These are phyloP conservation scores for Monascus ruber DNA, from an alignment of 2,329 filamentous ascomycete genomes.

Conservation along the genomic window DNA sequence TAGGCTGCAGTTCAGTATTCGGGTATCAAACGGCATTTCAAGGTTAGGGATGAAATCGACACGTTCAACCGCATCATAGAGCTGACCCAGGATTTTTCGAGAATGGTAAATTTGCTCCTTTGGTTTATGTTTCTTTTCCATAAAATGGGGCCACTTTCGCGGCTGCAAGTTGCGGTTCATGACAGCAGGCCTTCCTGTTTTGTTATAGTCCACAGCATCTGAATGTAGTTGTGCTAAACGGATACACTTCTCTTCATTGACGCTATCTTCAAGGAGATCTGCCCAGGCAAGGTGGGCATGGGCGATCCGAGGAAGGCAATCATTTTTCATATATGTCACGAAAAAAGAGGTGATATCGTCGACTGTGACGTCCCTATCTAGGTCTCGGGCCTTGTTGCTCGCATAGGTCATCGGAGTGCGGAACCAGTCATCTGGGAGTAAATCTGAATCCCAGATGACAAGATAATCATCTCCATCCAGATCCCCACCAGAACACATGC, in stretches of 20 bases:
- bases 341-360: constrained; percentile 75
- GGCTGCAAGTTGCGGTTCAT: constrained; percentile 54
- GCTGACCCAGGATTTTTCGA: constrained; percentile 58
- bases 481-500: constrained; percentile 94
- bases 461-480: constrained; percentile 94
- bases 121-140: constrained; percentile 53
- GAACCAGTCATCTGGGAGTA: constrained; percentile 63
- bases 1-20: constrained; percentile 55
- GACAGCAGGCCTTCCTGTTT: constrained; percentile 67
- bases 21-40: constrained; percentile 59
- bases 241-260: constrained; percentile 59
- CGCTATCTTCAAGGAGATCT: constrained; percentile 51
- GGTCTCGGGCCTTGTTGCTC: constrained; percentile 43
- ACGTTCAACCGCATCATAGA: constrained; percentile 66
- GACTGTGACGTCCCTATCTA: constrained; percentile 54
- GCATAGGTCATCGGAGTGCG: constrained; percentile 66
- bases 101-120: constrained; percentile 52
- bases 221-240: constrained; percentile 73
- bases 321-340: constrained; percentile 84
- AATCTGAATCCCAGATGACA: constrained; percentile 72
- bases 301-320: constrained; percentile 69
- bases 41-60: constrained; percentile 65
- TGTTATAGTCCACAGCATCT: constrained; percentile 84
- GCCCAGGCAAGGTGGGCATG: constrained; percentile 68
- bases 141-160: constrained; percentile 68